These are phyloP conservation scores for Cladophialophora bantiana DNA, from an alignment of 2,329 filamentous ascomycete genomes.

Conservation along the genomic window DNA sequence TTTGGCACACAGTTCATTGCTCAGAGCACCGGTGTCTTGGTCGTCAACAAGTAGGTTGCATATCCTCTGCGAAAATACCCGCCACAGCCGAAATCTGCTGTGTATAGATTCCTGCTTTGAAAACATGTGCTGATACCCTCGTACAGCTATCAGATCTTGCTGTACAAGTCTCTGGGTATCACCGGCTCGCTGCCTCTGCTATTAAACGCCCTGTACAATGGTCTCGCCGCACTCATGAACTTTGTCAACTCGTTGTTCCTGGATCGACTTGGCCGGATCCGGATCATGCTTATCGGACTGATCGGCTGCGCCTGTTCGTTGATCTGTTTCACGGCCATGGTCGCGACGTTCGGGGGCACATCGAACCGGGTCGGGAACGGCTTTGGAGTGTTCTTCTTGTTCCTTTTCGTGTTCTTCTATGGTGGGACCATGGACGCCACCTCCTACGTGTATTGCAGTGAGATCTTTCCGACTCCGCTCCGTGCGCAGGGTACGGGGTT, in stretches of 20 bases:
- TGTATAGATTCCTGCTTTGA: neutral
- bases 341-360: constrained; percentile 25
- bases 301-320: constrained; percentile 22
- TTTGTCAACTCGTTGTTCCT: constrained; percentile 14
- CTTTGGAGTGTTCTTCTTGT: constrained; percentile 18
- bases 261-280: constrained; percentile 16
- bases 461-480: constrained; percentile 29
- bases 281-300: constrained; percentile 12
- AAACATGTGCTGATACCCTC: neutral
- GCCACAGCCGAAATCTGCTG: neutral
- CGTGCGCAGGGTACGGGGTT: constrained; percentile 24
- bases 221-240: constrained; percentile 16
- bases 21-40: constrained; percentile 18
- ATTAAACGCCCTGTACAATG: constrained; percentile 15
- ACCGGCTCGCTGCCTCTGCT: constrained; percentile 13
- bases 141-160: constrained; percentile 13
- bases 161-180: constrained; percentile 21
- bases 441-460: constrained; percentile 30
- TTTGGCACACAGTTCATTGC: neutral
- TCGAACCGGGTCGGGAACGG: constrained; percentile 25
- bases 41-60: constrained; percentile 14
- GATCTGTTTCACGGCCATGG: constrained; percentile 29
- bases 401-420: constrained; percentile 20
- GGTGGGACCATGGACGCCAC: constrained; percentile 23
- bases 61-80: neutral